phyloP scores from a whole-genome alignment of 805 yeast species.

The Kazachstania kunashirensis region DNA sequence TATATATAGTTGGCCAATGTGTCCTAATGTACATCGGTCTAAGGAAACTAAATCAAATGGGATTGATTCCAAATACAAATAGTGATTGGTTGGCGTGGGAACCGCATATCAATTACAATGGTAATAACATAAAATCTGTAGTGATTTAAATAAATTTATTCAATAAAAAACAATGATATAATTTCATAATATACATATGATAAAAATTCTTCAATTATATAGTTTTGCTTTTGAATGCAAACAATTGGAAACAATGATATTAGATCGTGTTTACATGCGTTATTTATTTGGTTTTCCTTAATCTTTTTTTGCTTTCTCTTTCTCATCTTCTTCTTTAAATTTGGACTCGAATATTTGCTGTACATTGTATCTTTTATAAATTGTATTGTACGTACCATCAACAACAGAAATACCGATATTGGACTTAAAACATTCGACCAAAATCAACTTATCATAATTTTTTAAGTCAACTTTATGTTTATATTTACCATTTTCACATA shows the following conservation, averaged over 20 bases:
- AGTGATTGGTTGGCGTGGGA: constrained; percentile 96
- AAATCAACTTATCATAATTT: constrained; percentile 62
- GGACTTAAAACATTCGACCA: constrained; percentile 83
- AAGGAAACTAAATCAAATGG: constrained; percentile 82
- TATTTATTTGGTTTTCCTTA: not conserved
- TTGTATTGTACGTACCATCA: constrained; percentile 42
- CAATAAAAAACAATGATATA: too few species aligned
- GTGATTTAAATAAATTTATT: constrained; percentile 13
- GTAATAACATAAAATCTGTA: constrained; percentile 14
- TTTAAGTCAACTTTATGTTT: constrained; percentile 77
- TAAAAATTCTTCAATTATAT: not conserved
- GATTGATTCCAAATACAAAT: constrained; percentile 73
- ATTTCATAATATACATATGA: not conserved
- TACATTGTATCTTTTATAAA: constrained; percentile 61
- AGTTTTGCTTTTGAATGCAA: too few species aligned
- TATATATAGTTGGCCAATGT: constrained; percentile 39
- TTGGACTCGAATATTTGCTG: constrained; percentile 61
- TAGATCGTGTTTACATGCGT: too few species aligned
- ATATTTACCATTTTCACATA: constrained; percentile 47
- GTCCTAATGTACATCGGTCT: constrained; percentile 64
- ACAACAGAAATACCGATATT: constrained; percentile 84
- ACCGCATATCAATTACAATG: constrained; percentile 24
- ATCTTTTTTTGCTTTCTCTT: not conserved
- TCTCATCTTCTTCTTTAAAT: constrained; percentile 13
- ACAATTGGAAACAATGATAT: too few species aligned